These are phyloP conservation scores for Cyberlindnera saturnus DNA, from an alignment of 805 yeast genomes.

Conservation along the genomic window DNA sequence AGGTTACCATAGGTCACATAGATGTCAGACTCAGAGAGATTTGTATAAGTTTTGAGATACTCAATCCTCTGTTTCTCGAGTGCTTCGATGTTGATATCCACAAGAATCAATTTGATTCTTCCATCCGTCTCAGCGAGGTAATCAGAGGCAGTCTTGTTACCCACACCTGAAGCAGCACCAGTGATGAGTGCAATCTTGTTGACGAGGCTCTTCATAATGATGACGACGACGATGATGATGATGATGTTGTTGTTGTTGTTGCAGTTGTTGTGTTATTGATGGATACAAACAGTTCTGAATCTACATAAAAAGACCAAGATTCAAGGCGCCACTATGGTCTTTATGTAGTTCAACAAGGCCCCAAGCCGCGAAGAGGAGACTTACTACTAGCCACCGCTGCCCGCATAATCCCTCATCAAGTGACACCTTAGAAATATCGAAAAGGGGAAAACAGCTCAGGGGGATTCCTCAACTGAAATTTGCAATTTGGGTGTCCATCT, in stretches of 20 bases:
- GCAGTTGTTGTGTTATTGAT: too few relatives aligned
- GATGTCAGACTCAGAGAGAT: conserved; percentile 29
- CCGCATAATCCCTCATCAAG: too few relatives aligned
- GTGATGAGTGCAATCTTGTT: conserved; percentile 71
- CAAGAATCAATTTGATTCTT: conserved; percentile 56
- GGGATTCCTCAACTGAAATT: too few relatives aligned
- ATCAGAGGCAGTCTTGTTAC: conserved; percentile 82
- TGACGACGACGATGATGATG: neutral
- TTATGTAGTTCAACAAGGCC: too few relatives aligned
- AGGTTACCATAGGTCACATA: conserved; percentile 49
- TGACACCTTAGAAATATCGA: too few relatives aligned
- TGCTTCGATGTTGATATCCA: conserved; percentile 67
- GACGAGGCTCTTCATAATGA: neutral
- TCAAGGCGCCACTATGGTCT: too few relatives aligned
- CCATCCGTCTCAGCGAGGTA: conserved; percentile 71
- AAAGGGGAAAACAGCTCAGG: too few relatives aligned
- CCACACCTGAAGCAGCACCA: conserved; percentile 95
- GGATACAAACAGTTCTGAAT: neutral
- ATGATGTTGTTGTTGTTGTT: too few relatives aligned
- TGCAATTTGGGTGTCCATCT: too few relatives aligned
- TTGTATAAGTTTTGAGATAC: conserved; percentile 40
- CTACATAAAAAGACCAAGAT: too few relatives aligned
- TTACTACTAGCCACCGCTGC: too few relatives aligned
- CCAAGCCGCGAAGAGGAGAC: too few relatives aligned
- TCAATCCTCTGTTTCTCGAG: conserved; percentile 41